Conservation (phyloP, 495 filamentous ascomycete species). For the Penicillium diatomitis region DNA sequence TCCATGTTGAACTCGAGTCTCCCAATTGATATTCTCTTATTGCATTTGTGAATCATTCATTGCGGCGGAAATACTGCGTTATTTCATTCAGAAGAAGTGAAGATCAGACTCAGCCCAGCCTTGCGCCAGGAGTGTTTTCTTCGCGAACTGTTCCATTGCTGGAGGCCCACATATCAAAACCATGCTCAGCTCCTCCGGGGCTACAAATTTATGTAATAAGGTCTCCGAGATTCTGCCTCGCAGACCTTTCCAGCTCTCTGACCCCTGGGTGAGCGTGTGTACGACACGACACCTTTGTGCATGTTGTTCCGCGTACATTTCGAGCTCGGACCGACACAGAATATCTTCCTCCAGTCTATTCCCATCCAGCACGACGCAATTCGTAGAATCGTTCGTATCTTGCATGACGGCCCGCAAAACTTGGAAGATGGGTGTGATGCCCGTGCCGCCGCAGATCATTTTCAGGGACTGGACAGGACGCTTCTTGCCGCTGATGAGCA, state of each 20-base stretch:
- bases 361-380: slow-evolving; percentile 68
- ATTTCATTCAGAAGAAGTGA: slow-evolving; percentile 63
- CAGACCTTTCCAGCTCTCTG: slow-evolving; percentile 58
- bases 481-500: slow-evolving; percentile 50
- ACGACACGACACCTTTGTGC: slow-evolving; percentile 53
- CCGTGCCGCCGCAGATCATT: slow-evolving; percentile 87
- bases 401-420: slow-evolving; percentile 71
- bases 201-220: slow-evolving; percentile 53
- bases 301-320: slow-evolving; percentile 45
- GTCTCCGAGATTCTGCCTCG: slow-evolving; percentile 58
- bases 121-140: slow-evolving; percentile 49
- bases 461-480: slow-evolving; percentile 58
- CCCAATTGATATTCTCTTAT: not conserved
- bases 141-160: slow-evolving; percentile 63
- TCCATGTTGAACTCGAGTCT: no score
- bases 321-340: slow-evolving; percentile 68
- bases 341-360: slow-evolving; percentile 81
- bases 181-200: slow-evolving; percentile 46
- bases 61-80: no score
- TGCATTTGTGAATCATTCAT: not conserved
- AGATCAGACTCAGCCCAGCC: slow-evolving; percentile 78
- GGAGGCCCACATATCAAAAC: slow-evolving; percentile 80
- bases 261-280: slow-evolving; percentile 60
- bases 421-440: slow-evolving; percentile 88
- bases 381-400: slow-evolving; percentile 46